Percentiles rank a stretch among this genome's conserved stretches.
These are phyloP conservation scores for Fusarium sp. DNA, from an alignment of 2,329 filamentous ascomycete species.

Conservation along the genomic window DNA sequence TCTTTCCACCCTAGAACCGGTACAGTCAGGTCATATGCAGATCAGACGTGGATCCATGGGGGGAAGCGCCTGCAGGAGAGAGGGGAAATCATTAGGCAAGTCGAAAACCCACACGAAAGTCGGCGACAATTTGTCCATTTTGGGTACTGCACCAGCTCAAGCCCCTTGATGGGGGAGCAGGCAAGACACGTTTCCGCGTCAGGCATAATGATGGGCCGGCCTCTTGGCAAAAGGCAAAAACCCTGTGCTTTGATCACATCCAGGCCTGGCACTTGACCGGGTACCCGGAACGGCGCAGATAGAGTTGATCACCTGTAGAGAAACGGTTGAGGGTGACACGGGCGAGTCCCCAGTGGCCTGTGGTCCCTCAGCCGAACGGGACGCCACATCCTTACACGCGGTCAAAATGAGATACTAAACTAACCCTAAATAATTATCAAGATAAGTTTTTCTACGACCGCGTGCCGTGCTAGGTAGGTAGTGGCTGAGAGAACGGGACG, in stretches of 20 bases:
- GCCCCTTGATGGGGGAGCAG: too few relatives aligned
- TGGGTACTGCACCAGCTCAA: too few relatives aligned
- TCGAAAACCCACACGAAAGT: too few relatives aligned
- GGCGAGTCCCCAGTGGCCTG: too few relatives aligned
- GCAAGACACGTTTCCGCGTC: too few relatives aligned
- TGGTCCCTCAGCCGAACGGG: background rate
- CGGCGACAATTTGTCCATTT: too few relatives aligned
- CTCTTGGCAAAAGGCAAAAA: background rate
- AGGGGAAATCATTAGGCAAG: background rate
- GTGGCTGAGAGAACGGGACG: background rate
- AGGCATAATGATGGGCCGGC: background rate
- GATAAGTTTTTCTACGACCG: too few relatives aligned
- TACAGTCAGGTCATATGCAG: background rate
- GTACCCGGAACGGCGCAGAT: slow-evolving; percentile 3
- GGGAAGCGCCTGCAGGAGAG: background rate
- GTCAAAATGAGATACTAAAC: too few relatives aligned
- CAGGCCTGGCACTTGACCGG: background rate
- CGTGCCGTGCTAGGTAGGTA: background rate
- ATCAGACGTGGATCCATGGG: background rate
- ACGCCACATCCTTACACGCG: too few relatives aligned
- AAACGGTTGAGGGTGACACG: background rate
- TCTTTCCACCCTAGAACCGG: background rate
- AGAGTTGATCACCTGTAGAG: background rate
- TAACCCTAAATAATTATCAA: too few relatives aligned
- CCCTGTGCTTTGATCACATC: background rate